Conservation (phyloP, 169 alveolate species). For the Prorocentrum cordatum region DNA sequence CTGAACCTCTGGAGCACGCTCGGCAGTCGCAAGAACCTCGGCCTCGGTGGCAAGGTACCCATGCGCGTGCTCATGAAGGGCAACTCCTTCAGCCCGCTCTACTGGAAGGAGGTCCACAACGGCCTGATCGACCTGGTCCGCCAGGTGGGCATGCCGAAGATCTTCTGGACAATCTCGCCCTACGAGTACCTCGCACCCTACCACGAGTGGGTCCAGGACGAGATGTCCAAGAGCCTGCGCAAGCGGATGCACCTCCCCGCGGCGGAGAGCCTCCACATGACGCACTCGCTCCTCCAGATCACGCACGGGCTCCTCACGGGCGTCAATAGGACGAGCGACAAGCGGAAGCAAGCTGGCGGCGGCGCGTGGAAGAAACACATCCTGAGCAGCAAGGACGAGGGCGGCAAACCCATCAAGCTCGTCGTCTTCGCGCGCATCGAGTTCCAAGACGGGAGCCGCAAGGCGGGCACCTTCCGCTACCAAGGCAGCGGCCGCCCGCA, state of each 20-base stretch:
- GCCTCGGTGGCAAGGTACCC: background rate
- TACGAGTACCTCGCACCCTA: background rate
- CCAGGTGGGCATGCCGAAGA: background rate
- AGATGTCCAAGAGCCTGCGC: background rate
- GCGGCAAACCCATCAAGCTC: background rate
- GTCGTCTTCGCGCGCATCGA: background rate
- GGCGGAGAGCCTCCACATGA: background rate
- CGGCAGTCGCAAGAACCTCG: background rate
- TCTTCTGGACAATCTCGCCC: background rate
- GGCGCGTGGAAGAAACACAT: background rate
- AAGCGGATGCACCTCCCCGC: background rate
- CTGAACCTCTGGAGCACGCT: background rate
- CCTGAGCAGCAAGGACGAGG: background rate
- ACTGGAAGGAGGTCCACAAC: background rate
- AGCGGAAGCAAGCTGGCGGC: no score
- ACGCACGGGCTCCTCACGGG: background rate
- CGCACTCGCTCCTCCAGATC: background rate
- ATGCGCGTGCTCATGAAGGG: background rate
- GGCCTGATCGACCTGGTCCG: background rate
- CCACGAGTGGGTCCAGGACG: background rate
- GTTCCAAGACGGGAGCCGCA: background rate
- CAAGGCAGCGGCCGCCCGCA: conserved; percentile 7
- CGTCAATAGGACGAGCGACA: no score
- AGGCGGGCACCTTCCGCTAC: background rate
- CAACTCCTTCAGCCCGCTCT: background rate